phyloP scores from a whole-genome alignment of 202 grass and related monocot species.

The Schoenoplectus triqueter region DNA sequence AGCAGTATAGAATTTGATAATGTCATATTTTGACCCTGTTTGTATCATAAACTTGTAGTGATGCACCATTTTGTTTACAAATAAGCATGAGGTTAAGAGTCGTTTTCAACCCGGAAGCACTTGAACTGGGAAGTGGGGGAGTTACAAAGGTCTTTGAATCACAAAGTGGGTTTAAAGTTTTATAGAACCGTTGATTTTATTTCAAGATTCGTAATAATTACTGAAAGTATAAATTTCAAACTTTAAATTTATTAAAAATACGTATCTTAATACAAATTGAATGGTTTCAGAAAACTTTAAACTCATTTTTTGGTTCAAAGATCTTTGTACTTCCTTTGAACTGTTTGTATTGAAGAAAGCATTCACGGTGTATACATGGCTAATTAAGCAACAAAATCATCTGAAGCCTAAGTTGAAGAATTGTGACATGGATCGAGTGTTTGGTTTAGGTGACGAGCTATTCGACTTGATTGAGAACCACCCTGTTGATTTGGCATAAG shows the following conservation, averaged over 20 bases:
- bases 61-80: conserved; percentile 32
- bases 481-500: conserved; percentile 45
- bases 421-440: conserved; percentile 82
- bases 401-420: conserved; percentile 80
- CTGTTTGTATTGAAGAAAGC: conserved; percentile 85
- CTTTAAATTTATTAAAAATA: too few species aligned
- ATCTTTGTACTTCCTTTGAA: background rate
- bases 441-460: conserved; percentile 71
- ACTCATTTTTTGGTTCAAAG: too few species aligned
- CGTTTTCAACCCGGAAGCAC: conserved; percentile 84
- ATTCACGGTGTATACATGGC: conserved; percentile 68
- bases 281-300: too few species aligned
- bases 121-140: conserved; percentile 39
- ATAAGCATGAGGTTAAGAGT: conserved; percentile 78
- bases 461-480: conserved; percentile 76
- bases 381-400: conserved; percentile 62
- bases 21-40: too few species aligned
- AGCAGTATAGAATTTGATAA: too few species aligned
- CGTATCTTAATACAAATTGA: too few species aligned
- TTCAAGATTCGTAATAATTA: too few species aligned
- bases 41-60: background rate
- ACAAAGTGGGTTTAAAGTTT: too few species aligned
- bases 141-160: too few species aligned
- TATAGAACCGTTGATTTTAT: too few species aligned
- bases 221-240: too few species aligned